Evolutionary conservation across 2,329 filamentous ascomycete genomes (phyloP).

Genomic region (Amauroascus niger): DNA sequence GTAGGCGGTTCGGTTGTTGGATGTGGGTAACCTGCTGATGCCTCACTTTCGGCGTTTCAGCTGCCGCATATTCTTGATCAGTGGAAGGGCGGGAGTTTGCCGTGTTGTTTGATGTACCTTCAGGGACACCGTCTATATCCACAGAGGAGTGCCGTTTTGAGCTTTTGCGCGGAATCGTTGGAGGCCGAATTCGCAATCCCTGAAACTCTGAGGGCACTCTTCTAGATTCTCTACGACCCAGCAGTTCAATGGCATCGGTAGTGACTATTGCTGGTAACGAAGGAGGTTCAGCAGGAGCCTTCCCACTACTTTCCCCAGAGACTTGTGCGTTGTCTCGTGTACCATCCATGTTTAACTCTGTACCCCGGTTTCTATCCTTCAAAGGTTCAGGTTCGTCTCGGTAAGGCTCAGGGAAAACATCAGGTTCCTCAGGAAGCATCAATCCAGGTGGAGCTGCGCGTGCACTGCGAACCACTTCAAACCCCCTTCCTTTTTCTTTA

Average conservation of each 20-base stretch:
- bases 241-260: slow-evolving; percentile 52
- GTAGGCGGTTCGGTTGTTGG: slow-evolving; percentile 30
- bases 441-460: slow-evolving; percentile 71
- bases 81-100: not conserved
- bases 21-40: slow-evolving; percentile 17
- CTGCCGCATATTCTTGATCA: not conserved
- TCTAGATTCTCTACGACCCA: slow-evolving; percentile 54
- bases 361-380: slow-evolving; percentile 14
- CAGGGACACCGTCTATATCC: slow-evolving; percentile 13
- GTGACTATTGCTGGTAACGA: slow-evolving; percentile 52
- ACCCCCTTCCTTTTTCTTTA: slow-evolving; percentile 92
- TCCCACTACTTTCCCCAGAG: slow-evolving; percentile 12
- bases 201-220: slow-evolving; percentile 40
- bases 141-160: slow-evolving; percentile 46
- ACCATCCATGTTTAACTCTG: slow-evolving; percentile 17
- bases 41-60: slow-evolving; percentile 11
- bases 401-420: slow-evolving; percentile 57
- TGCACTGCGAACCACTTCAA: slow-evolving; percentile 87
- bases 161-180: slow-evolving; percentile 61
- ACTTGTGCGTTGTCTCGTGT: slow-evolving; percentile 5
- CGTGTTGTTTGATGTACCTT: not conserved
- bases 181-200: slow-evolving; percentile 36
- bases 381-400: slow-evolving; percentile 42
- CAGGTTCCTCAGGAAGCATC: slow-evolving; percentile 40
- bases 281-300: slow-evolving; percentile 37